These are phyloP conservation scores for Podaxis sp. DNA, from an alignment of 768 basidiomycete species.

Conservation along the genomic window DNA sequence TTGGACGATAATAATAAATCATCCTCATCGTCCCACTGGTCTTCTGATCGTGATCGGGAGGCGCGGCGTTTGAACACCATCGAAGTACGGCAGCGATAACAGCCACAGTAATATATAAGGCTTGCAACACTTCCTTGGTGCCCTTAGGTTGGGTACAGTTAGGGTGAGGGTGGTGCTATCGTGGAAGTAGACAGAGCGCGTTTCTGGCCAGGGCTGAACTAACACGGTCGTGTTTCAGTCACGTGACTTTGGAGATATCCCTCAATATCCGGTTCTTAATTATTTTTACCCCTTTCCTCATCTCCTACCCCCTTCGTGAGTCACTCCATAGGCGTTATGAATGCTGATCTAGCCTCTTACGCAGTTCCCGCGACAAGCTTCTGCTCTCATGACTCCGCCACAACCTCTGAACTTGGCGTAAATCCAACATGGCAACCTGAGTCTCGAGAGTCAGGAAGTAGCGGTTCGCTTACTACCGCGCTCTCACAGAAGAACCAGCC, in stretches of 20 bases:
- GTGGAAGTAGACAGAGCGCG: neutral
- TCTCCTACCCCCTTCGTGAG: too few relatives aligned
- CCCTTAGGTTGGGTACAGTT: neutral
- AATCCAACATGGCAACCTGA: neutral
- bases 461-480: neutral
- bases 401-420: slow-evolving; percentile 1
- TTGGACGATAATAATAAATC: slow-evolving; percentile 7
- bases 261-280: neutral
- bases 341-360: neutral
- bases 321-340: too few relatives aligned
- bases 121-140: neutral
- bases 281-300: neutral
- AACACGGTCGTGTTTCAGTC: neutral
- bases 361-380: neutral
- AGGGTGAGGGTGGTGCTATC: neutral
- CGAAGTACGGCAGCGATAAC: neutral
- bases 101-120: neutral
- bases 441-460: neutral
- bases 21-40: slow-evolving; percentile 18
- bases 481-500: neutral
- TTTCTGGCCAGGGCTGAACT: neutral
- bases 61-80: slow-evolving; percentile 24
- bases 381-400: neutral
- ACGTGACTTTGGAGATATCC: neutral
- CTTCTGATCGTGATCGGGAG: slow-evolving; percentile 19